Evolutionary conservation across 257 asterid species (phyloP).

Genomic region (Apocynum venetum): DNA sequence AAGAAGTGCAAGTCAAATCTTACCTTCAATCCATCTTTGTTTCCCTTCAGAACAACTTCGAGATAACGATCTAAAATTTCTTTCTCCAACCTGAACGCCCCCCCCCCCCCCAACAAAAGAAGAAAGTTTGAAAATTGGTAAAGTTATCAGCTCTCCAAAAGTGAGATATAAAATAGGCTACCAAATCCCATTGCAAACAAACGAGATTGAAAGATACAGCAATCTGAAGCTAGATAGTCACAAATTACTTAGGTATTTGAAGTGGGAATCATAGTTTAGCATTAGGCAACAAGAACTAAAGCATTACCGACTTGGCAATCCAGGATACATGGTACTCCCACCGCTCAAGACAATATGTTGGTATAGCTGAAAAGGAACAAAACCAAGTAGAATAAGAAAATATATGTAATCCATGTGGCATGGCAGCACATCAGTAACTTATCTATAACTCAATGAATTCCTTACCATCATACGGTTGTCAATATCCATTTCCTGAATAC

Average conservation of each 20-base stretch:
- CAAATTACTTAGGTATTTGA: neutral
- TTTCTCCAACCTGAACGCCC: slow-evolving; percentile 72
- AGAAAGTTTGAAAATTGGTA: neutral
- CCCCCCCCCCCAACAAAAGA: slow-evolving; percentile 4
- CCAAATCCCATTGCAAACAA: neutral
- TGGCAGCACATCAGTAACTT: slow-evolving; percentile 22
- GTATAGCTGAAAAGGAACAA: slow-evolving; percentile 65
- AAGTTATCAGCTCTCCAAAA: neutral
- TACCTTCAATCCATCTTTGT: slow-evolving; percentile 96
- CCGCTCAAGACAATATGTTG: slow-evolving; percentile 97
- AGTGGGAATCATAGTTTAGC: neutral
- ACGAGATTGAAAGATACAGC: neutral
- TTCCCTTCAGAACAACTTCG: slow-evolving; percentile 90
- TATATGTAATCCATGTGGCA: slow-evolving; percentile 10
- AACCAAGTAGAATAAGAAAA: slow-evolving; percentile 1
- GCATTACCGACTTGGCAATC: slow-evolving; percentile 94
- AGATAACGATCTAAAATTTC: slow-evolving; percentile 94
- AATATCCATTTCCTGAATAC: slow-evolving; percentile 99
- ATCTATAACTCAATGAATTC: slow-evolving; percentile 12
- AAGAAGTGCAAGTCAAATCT: neutral
- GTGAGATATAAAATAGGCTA: neutral
- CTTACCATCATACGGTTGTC: slow-evolving; percentile 96
- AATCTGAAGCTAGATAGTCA: neutral
- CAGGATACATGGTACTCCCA: slow-evolving; percentile 99
- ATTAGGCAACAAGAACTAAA: slow-evolving; percentile 14